Base-by-base conservation (phyloP, 2,329 filamentous ascomycete species). In the Cytospora piceicola region DNA sequence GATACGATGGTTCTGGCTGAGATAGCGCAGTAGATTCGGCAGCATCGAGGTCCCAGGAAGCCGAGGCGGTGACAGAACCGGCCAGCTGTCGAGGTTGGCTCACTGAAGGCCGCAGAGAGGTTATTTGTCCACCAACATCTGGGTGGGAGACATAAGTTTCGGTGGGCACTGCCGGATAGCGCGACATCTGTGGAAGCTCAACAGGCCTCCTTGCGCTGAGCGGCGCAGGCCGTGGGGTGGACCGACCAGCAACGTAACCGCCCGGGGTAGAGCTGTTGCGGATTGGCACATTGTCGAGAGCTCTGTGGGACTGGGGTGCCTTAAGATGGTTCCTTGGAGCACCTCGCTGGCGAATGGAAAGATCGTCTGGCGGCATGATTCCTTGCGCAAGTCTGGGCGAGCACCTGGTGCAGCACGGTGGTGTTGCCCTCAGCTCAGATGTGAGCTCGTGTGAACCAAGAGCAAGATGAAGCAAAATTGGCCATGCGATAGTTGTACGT, bases 281-380 rank as follows among this genome's bases (percentile, higher is more conserved):
- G 29, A 32, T 36, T 3, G 63, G 63, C 4, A 65, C 42, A 30
- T 42, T 20, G 30, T 65, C 58, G 29, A 65, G 56, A 22, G 56
- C 56, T 54, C 55, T 64, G 24, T 54, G 30, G 22, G 53, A 4
- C 29, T 27, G 39, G 24, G 46, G 46, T 5, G 46, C n/a, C 46
- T 49, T n/a, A 5, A 49, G 46, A n/a, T 24, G 9, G n/a, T 12
- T 49, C 46, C 46, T 49, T 24, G n/a, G 11, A 14, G 4, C n/a
- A 24, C 46, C 46, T 49, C 46, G n/a, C n/a, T 49, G n/a, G 46
- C 46, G 46, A 9, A 49, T 49, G 20, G 46, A n/a, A 4, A 49
- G 46, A 12, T 24, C n/a, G 1, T 4, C 24, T 49, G 46, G 46
- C 11, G 22, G 46, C 46, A 49, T 49, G n/a, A 11, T 14, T 4